Percentiles rank a stretch among this genome's conserved stretches.
phyloP scores from a whole-genome alignment of 1,284 basidiomycete genomes.

The Puccinia novopanici region DNA sequence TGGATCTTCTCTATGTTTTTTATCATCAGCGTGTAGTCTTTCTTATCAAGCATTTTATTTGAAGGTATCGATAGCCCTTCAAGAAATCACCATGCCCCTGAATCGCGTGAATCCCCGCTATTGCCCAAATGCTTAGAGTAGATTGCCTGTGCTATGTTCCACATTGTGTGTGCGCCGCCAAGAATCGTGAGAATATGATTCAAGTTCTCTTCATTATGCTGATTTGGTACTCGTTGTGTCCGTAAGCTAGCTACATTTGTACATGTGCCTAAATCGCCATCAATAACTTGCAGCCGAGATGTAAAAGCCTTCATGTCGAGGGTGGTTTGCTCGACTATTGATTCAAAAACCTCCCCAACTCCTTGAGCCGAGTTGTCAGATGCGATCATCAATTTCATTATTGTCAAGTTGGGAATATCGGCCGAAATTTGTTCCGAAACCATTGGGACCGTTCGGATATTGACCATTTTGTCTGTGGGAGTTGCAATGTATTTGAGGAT shows the following conservation, averaged over 20 bases:
- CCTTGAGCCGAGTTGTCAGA: constrained; percentile 12
- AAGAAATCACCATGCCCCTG: background rate
- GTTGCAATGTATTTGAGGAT: background rate
- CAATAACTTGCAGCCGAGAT: background rate
- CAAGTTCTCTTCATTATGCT: background rate
- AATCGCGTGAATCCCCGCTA: background rate
- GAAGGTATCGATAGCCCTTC: background rate
- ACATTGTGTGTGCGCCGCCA: constrained; percentile 10
- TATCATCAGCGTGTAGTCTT: no score
- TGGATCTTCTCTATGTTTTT: background rate
- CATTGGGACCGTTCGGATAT: background rate
- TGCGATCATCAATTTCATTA: background rate
- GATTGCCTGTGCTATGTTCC: constrained; percentile 3
- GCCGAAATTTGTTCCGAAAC: background rate
- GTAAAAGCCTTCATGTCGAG: background rate
- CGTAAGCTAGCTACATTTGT: background rate
- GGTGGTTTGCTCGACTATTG: background rate
- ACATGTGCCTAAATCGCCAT: constrained; percentile 23
- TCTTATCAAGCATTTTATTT: background rate
- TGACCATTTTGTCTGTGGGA: background rate
- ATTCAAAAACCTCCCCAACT: background rate
- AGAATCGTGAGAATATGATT: background rate
- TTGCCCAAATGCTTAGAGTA: background rate
- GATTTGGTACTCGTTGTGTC: background rate
- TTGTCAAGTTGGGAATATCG: no score